Base-by-base conservation (phyloP, 177 flowering plant species). In the Vitis hybrid region DNA sequence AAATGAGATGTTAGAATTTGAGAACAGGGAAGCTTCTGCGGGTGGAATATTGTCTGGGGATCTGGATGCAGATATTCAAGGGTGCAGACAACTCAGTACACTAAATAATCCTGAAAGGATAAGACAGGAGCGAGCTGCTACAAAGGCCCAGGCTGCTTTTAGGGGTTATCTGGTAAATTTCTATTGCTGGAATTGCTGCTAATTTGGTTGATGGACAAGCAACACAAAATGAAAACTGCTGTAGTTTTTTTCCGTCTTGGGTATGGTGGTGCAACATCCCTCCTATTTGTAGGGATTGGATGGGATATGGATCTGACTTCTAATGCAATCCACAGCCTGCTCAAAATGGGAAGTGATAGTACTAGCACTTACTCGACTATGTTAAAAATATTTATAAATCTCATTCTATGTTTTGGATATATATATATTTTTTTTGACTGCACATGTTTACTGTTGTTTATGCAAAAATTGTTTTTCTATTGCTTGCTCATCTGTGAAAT, bases 91-190 rank as follows among this genome's bases (percentile, higher is more conserved):
- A 27, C 57, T 68, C n/a, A 75, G 53, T 81, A 73, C 68, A 52
- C 68, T 67, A 14, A 63, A 69, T 72, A 85, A 81, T 76, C 81
- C 72, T 52, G 88, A 86, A 64, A 76, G 52, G 71, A 63, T 61
- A 53, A 81, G 76, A 71, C 80, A 57, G 63, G 87, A 85, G 64
- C 52, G 82, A 71, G 93, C 98, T 77, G 98, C 91, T 49, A 84
- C 81, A 11, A 81, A 79, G 76, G 91, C 79, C 14, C 97, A 93
- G 72, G 92, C 98, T 55, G 88, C 91, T 53, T 91, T 93, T 81
- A 81, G 98, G 77, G 97, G 98, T 56, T 88, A 87, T 81, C 66
- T 93, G 97, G 98, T 93, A 90, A 76, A 3, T 32, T 68, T 76
- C 73, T 77, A 50, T 21, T 67, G n/a, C 65, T 65, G 18, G 20